Percentiles rank a stretch among this genome's conserved stretches.
Conservation (phyloP, 129 eudicot species). For the Tagetes erecta region DNA sequence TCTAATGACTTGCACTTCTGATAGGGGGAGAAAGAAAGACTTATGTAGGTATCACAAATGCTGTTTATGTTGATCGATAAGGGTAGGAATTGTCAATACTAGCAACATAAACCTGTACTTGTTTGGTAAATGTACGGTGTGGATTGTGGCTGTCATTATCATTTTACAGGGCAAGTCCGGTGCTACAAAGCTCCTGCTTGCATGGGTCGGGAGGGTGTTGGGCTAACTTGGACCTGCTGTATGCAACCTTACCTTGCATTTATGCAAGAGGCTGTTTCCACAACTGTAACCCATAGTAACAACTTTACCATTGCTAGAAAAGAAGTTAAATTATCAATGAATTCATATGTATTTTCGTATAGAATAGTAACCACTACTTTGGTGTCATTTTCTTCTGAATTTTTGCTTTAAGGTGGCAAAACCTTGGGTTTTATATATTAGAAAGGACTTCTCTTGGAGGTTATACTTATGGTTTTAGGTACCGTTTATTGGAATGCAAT, state of each 20-base stretch:
- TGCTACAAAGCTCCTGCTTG: too few relatives aligned
- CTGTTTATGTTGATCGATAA: neutral
- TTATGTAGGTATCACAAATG: neutral
- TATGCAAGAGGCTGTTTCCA: too few relatives aligned
- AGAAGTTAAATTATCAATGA: neutral
- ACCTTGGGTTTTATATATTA: neutral
- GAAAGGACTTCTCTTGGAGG: neutral
- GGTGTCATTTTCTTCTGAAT: neutral
- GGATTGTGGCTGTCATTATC: neutral
- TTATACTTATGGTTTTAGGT: neutral
- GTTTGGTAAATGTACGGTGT: neutral
- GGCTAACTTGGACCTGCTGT: too few relatives aligned
- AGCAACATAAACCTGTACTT: neutral
- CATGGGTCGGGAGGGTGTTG: too few relatives aligned
- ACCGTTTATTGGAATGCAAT: neutral
- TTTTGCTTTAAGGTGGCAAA: constrained; percentile 16
- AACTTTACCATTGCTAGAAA: neutral
- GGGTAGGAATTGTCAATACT: neutral
- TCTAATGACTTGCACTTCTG: constrained; percentile 2
- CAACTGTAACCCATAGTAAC: too few relatives aligned
- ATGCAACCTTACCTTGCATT: too few relatives aligned
- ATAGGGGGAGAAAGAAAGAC: neutral
- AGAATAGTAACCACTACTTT: neutral
- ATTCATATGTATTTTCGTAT: neutral
- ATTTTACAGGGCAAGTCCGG: neutral